Conservation (phyloP, 2,329 filamentous ascomycete genomes). For the Aaosphaeria arxii region DNA sequence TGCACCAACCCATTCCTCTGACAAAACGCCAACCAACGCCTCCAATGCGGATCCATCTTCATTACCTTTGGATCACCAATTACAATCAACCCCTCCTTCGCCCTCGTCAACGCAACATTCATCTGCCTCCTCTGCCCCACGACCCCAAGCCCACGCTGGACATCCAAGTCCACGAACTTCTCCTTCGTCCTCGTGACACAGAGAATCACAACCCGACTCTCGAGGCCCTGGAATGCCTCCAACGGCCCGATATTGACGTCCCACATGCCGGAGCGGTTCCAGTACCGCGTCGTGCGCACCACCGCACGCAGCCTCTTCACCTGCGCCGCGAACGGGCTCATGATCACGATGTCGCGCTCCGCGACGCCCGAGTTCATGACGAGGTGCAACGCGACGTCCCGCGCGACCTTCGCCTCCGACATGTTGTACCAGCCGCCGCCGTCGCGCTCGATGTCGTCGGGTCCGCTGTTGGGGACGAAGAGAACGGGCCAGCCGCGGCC, state of each 20-base stretch:
- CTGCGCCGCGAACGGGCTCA: slow-evolving; percentile 46
- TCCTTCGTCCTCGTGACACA: slow-evolving; percentile 41
- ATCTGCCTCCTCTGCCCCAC: slow-evolving; percentile 39
- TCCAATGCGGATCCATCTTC: slow-evolving; percentile 37
- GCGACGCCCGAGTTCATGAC: slow-evolving; percentile 18
- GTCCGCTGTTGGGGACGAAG: slow-evolving; percentile 36
- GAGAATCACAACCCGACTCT: slow-evolving; percentile 43
- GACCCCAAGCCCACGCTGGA: slow-evolving; percentile 31
- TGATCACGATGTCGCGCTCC: slow-evolving; percentile 42
- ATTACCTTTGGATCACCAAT: slow-evolving; percentile 41
- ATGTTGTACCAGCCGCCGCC: slow-evolving; percentile 39
- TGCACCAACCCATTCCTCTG: slow-evolving; percentile 34
- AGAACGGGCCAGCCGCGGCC: slow-evolving; percentile 42
- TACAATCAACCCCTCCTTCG: slow-evolving; percentile 42
- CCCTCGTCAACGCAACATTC: slow-evolving; percentile 46
- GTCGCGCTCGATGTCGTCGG: slow-evolving; percentile 42
- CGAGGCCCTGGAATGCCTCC: slow-evolving; percentile 47
- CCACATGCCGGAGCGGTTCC: slow-evolving; percentile 19
- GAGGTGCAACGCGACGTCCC: slow-evolving; percentile 24
- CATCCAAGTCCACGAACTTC: slow-evolving; percentile 32
- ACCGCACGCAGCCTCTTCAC: slow-evolving; percentile 38
- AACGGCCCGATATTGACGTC: slow-evolving; percentile 45
- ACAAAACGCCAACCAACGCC: slow-evolving; percentile 37
- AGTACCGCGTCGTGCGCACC: slow-evolving; percentile 24
- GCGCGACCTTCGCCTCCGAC: slow-evolving; percentile 28